These are phyloP conservation scores for Colletotrichum viniferum DNA, from an alignment of 2,329 filamentous ascomycete species.

Conservation along the genomic window DNA sequence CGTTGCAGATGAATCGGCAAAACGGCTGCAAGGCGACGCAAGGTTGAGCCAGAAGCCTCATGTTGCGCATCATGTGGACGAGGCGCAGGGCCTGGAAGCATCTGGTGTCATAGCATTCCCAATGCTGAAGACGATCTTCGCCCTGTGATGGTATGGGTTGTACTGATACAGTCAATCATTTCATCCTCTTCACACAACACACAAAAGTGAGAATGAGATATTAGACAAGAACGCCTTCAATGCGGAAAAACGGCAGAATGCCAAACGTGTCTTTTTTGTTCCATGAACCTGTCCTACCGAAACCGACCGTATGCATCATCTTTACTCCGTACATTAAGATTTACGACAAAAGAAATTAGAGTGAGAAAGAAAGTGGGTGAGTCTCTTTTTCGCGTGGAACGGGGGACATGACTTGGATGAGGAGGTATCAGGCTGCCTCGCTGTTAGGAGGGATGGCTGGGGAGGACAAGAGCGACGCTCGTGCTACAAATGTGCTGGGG, in stretches of 20 bases:
- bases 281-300: slow-evolving; percentile 19
- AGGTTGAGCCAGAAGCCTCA: background rate
- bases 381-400: background rate
- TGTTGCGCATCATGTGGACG: background rate
- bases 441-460: background rate
- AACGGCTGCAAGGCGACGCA: background rate
- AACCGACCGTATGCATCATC: slow-evolving; percentile 22
- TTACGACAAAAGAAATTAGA: slow-evolving; percentile 21
- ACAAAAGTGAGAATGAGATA: background rate
- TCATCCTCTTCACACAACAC: background rate
- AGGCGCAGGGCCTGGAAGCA: background rate
- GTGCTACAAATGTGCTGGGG: background rate
- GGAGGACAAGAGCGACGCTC: background rate
- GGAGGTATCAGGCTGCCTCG: background rate
- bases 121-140: background rate
- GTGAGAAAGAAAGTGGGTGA: background rate
- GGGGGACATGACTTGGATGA: background rate
- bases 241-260: background rate
- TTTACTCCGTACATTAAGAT: slow-evolving; percentile 21
- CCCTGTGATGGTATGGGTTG: background rate
- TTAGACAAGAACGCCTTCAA: background rate
- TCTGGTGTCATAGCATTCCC: background rate
- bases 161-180: background rate
- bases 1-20: background rate
- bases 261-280: slow-evolving; percentile 10